Evolutionary conservation across 1,284 basidiomycete genomes (phyloP).

Genomic region (Schizopora paradoxa): DNA sequence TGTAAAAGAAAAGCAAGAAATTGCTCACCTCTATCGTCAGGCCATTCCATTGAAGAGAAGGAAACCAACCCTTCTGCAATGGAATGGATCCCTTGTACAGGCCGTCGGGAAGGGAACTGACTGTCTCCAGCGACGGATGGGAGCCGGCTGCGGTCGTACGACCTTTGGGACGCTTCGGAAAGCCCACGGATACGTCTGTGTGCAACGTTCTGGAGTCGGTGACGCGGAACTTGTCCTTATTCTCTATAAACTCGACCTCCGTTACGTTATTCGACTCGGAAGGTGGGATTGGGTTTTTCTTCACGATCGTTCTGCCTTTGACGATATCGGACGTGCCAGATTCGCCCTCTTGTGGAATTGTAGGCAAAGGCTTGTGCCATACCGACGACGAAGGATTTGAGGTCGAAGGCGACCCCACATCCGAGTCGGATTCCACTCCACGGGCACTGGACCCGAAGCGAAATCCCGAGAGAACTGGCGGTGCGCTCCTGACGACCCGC

Average conservation of each 20-base stretch:
- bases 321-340: conserved; percentile 1
- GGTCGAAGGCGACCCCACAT: conserved; percentile 8
- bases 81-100: conserved; percentile 53
- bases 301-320: background rate
- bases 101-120: conserved; percentile 54
- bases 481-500: conserved; percentile 38
- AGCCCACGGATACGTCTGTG: conserved; percentile 54
- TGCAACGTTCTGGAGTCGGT: conserved; percentile 46
- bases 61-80: conserved; percentile 53
- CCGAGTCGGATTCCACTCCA: conserved; percentile 22
- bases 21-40: conserved; percentile 60
- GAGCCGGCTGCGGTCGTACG: conserved; percentile 28
- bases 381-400: no score
- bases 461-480: conserved; percentile 26
- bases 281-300: background rate
- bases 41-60: conserved; percentile 60
- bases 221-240: conserved; percentile 23
- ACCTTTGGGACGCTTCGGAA: conserved; percentile 59
- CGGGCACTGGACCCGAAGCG: conserved; percentile 19
- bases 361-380: conserved; percentile 8
- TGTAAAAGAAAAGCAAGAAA: conserved; percentile 13
- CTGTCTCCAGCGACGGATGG: conserved; percentile 44
- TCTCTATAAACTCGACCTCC: conserved; percentile 32
- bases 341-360: conserved; percentile 4
- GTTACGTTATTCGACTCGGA: background rate